A percentile compares a stretch with the other conserved stretches of the same genome.
These are phyloP conservation scores for Prunella vulgaris DNA, from an alignment of 257 asterid genomes.

Conservation along the genomic window DNA sequence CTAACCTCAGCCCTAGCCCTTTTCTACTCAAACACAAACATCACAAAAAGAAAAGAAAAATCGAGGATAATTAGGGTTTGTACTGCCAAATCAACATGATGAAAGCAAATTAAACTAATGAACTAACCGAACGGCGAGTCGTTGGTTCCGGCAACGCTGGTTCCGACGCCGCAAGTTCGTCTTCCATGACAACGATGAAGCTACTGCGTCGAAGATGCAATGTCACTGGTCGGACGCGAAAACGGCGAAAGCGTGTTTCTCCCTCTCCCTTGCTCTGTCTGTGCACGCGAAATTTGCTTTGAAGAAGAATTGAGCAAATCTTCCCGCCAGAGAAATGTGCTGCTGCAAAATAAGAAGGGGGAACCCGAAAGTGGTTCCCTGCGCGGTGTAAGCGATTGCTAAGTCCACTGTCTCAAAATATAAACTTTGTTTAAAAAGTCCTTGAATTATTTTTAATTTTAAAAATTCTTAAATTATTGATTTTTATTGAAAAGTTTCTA, in stretches of 20 bases:
- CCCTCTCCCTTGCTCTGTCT: neutral
- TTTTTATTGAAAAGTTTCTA: too few relatives aligned
- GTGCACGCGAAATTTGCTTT: neutral
- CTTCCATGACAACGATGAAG: constrained; percentile 43
- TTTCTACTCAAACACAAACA: constrained; percentile 47
- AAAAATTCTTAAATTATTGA: too few relatives aligned
- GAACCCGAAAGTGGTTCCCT: neutral
- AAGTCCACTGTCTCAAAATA: neutral
- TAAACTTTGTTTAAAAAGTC: too few relatives aligned
- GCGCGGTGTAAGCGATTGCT: neutral
- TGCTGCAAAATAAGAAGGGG: constrained; percentile 3
- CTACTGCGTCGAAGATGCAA: neutral
- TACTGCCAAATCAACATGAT: neutral
- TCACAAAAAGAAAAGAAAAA: neutral
- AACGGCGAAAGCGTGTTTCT: neutral
- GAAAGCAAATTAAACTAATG: neutral
- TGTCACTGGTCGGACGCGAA: constrained; percentile 3
- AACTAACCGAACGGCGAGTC: constrained; percentile 72
- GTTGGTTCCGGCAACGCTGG: constrained; percentile 45
- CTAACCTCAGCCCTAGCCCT: constrained; percentile 67
- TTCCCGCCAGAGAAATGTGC: constrained; percentile 33
- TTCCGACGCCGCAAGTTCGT: constrained; percentile 51
- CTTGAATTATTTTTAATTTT: too few relatives aligned
- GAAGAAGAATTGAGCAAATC: constrained; percentile 12
- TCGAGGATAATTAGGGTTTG: constrained; percentile 24